A percentile compares a stretch with the other conserved stretches of the same genome.
These are phyloP conservation scores for Fusarium zealandicum DNA, from an alignment of 2,329 filamentous ascomycete genomes.

Conservation along the genomic window DNA sequence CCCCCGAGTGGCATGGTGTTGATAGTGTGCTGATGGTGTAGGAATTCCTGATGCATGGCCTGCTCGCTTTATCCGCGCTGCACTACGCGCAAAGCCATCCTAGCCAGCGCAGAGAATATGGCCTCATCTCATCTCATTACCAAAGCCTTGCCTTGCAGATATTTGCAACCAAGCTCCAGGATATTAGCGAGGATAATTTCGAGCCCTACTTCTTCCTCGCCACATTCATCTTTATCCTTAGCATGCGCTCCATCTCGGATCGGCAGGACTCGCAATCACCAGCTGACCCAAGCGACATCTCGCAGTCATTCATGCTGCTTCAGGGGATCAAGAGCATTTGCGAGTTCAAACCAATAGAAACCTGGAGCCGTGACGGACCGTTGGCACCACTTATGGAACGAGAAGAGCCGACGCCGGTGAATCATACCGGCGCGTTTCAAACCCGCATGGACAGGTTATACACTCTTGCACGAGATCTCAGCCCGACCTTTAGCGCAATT, in stretches of 20 bases:
- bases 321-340: constrained; percentile 27
- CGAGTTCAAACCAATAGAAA: constrained; percentile 14
- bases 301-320: constrained; percentile 25
- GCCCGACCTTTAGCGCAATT: constrained; percentile 17
- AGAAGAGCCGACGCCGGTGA: background rate
- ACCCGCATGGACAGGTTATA: constrained; percentile 15
- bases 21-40: background rate
- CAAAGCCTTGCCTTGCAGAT: constrained; percentile 21
- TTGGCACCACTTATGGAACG: constrained; percentile 12
- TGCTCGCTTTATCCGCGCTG: constrained; percentile 19
- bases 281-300: constrained; percentile 2
- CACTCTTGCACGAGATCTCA: constrained; percentile 13
- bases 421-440: constrained; percentile 18
- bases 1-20: no score
- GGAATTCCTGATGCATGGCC: constrained; percentile 29
- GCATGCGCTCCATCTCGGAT: constrained; percentile 21
- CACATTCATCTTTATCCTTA: constrained; percentile 24
- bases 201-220: constrained; percentile 28
- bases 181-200: constrained; percentile 21
- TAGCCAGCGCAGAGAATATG: constrained; percentile 17
- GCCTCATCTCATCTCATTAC: constrained; percentile 20
- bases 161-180: constrained; percentile 11
- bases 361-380: constrained; percentile 16
- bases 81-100: constrained; percentile 21
- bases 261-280: background rate